Evolutionary conservation across 805 yeast species (phyloP).

Genomic region (Saccharomyces cerevisiae): DNA sequence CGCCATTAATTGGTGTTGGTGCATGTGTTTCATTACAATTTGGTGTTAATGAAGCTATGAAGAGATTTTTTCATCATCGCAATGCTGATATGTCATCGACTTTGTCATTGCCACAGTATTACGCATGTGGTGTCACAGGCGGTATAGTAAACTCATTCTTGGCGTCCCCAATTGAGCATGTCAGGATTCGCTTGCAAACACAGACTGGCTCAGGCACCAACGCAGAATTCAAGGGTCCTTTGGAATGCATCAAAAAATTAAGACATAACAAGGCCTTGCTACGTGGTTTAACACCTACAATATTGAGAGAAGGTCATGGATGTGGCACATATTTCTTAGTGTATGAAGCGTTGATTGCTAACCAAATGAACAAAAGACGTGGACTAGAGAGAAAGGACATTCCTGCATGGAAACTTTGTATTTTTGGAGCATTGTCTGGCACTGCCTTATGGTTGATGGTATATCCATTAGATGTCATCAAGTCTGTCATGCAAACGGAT

Average conservation of each 20-base stretch:
- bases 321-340: constrained; percentile 83
- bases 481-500: constrained; percentile 68
- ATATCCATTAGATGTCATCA: constrained; percentile 87
- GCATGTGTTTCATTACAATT: constrained; percentile 96
- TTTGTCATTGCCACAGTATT: constrained; percentile 52
- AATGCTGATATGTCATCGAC: constrained; percentile 31
- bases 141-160: constrained; percentile 85
- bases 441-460: constrained; percentile 74
- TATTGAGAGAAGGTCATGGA: constrained; percentile 79
- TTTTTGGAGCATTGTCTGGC: constrained; percentile 88
- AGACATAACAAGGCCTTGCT: constrained; percentile 51
- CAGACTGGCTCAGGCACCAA: constrained; percentile 35
- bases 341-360: constrained; percentile 77
- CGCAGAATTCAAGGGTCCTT: constrained; percentile 46
- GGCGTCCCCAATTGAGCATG: constrained; percentile 91
- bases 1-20: constrained; percentile 94
- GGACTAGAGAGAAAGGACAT: constrained; percentile 53
- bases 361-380: constrained; percentile 30
- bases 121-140: constrained; percentile 84
- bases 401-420: constrained; percentile 80
- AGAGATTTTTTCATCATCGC: constrained; percentile 53
- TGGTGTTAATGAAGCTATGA: constrained; percentile 91
- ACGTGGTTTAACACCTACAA: constrained; percentile 77
- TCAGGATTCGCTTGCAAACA: constrained; percentile 87
- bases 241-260: constrained; percentile 40